Evolutionary conservation across 2,329 filamentous ascomycete species (phyloP), one percentile per base, ranked within the genome.

Genomic region (Diaporthe destruens): DNA sequence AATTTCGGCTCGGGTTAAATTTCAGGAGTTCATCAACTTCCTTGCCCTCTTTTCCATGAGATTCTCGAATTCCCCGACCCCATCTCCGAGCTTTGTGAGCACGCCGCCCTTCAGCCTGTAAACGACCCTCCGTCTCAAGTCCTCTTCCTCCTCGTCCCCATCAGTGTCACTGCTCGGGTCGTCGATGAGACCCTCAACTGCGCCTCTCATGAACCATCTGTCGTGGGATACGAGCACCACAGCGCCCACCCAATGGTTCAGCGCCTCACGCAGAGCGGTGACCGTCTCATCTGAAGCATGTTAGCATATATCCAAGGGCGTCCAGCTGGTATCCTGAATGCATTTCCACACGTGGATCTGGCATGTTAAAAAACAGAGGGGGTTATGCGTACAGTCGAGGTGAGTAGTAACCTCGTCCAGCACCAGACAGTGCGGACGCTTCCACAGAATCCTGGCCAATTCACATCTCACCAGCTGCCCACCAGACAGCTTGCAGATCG

Each of bases 401-500:
- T 97, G 94, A 0, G 94, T 96, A 8, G 94, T 96, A 32, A 94
- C 91, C 80, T 94, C 94, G 79, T 96, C 94, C 9, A 96, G 87
- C 7, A 96, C 87, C 2, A 96, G 86, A 71, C 93, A 87, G 75
- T 95, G 93, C 25, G 93, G 93, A 4, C 88, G 85, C 53, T 84
- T 84, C 87, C 91, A 92, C 47, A 96, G 82, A n/a, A 95, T 82
- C 61, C 89, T 87, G 1, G 92, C 92, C 65, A 96, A 84, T 74
- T 92, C 90, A 69, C 85, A 84, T 23, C 88, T 83, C 63, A 93
- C 92, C 29, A 94, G 87, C 81, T 97, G 94, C 0, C 94, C 94
- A 53, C 94, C 94, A 0, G 93, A 96, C 0, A 97, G 85, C 78
- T 91, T 89, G n/a, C 82, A 81, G 0, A 97, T 81, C 0, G 94